phyloP scores from a whole-genome alignment of 768 basidiomycete species.

The Suillus paluster region DNA sequence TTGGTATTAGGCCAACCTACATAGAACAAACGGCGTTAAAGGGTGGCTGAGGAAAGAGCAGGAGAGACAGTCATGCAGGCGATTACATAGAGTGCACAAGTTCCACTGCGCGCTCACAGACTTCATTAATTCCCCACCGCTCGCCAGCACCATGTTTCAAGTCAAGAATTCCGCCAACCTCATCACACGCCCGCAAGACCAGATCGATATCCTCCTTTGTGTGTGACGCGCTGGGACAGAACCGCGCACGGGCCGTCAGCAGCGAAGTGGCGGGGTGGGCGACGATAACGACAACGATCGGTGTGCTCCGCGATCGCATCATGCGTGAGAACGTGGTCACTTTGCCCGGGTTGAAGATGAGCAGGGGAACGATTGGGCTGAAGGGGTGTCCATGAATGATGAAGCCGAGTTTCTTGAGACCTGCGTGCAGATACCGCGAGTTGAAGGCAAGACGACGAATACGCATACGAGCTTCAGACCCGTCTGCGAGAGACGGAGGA shows the following conservation, averaged over 20 bases:
- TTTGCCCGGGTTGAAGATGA: slow-evolving; percentile 93
- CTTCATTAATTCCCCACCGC: slow-evolving; percentile 80
- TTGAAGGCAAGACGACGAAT: slow-evolving; percentile 94
- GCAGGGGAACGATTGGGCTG: slow-evolving; percentile 91
- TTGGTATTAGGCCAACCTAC: too few relatives aligned
- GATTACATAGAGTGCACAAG: slow-evolving; percentile 52
- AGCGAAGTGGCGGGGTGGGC: slow-evolving; percentile 92
- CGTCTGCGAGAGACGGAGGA: slow-evolving; percentile 73
- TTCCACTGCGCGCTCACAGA: slow-evolving; percentile 74
- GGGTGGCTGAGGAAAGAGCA: background rate
- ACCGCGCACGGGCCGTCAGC: slow-evolving; percentile 85
- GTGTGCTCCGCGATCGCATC: slow-evolving; percentile 69
- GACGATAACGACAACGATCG: slow-evolving; percentile 89
- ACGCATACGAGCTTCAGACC: slow-evolving; percentile 81
- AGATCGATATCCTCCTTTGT: slow-evolving; percentile 96
- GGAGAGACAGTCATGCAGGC: background rate
- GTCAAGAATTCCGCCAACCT: slow-evolving; percentile 88
- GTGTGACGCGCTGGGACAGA: slow-evolving; percentile 94
- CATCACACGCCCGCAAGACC: slow-evolving; percentile 85
- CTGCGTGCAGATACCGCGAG: slow-evolving; percentile 86
- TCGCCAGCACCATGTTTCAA: slow-evolving; percentile 79
- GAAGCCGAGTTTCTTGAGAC: slow-evolving; percentile 90
- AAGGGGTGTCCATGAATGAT: slow-evolving; percentile 93
- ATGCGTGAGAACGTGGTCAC: slow-evolving; percentile 90
- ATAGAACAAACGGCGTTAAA: too few relatives aligned